Base-by-base conservation (phyloP, 2,329 filamentous ascomycete genomes). In the Aspergillus aculeatus region DNA sequence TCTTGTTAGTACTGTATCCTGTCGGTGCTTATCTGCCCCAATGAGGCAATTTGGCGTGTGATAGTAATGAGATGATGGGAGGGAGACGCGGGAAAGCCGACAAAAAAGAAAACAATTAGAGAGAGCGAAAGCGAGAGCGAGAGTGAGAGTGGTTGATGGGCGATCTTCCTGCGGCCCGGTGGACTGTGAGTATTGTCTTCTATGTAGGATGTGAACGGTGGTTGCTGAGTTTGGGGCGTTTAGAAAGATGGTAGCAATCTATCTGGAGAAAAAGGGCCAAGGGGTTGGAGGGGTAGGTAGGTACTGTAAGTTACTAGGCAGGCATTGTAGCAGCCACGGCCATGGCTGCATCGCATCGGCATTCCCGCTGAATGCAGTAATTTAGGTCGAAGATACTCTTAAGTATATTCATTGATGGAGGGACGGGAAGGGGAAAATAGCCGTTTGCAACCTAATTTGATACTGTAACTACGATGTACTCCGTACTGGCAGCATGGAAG, bases 1-100 rank as follows among this genome's bases (percentile, higher is more conserved):
- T 5, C 41, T 7, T n/a, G 5, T 10, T 31, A 1, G 38, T 16
- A 21, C 12, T 24, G 26, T 14, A 19, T 44, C 29, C 12, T 31
- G 53, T 24, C 48, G 32, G n/a, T 19, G 26, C 21, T 47, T 29
- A 47, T 21, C 53, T n/a, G 19, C 44, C 53, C 29, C 24, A 47
- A 55, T 55, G 11, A 44, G 26, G 53, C 16, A 55, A 55, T 32
- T 21, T 35, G 26, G 29, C 53, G 47, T 54, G 52, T 54, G 52
- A 54, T 12, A 6, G 14, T 29, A 10, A 3, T 29, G 26, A 3
- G 3, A 16, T 16, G 14, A 35, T 35, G 11, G 11, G 44, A n/a
- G 23, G 23, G 38, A 5, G 48, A 11, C 19, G 23, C 24, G 23
- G 48, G 48, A 50, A 5, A 24, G 23, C 7, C 23, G 24, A 31